Percentiles rank a stretch among this genome's conserved stretches.
phyloP scores from a whole-genome alignment of 2,329 filamentous ascomycete species.

The Arthrobotrys sphaeroides region DNA sequence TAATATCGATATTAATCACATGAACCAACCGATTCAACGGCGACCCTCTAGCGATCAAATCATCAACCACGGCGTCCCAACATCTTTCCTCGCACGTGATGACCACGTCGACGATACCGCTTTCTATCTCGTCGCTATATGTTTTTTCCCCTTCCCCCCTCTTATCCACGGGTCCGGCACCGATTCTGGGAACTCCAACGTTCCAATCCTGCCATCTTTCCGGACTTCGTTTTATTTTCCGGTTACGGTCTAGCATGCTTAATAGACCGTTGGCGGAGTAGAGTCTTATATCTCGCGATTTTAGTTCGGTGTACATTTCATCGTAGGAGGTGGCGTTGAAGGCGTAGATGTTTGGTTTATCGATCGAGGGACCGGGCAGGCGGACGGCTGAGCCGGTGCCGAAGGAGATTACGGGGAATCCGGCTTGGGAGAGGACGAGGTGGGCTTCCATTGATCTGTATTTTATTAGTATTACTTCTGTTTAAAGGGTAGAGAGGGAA shows the following conservation, averaged over 20 bases:
- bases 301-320: constrained; percentile 90
- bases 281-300: constrained; percentile 82
- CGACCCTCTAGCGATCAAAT: constrained; percentile 83
- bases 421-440: constrained; percentile 82
- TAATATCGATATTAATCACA: constrained; percentile 98
- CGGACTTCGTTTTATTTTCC: constrained; percentile 90
- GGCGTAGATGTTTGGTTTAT: constrained; percentile 94
- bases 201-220: constrained; percentile 99
- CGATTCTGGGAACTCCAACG: constrained; percentile 80
- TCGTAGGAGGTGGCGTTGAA: constrained; percentile 98
- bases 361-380: constrained; percentile 87
- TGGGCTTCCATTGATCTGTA: constrained; percentile 97
- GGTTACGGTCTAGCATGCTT: constrained; percentile 94
- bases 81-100: constrained; percentile 98
- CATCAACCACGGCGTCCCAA: constrained; percentile 95
- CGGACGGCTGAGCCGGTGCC: constrained; percentile 95
- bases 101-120: constrained; percentile 89
- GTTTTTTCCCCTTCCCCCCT: constrained; percentile 41
- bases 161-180: constrained; percentile 68
- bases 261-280: constrained; percentile 93
- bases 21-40: constrained; percentile 92
- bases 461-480: neutral
- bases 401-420: constrained; percentile 97
- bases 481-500: neutral
- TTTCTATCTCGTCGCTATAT: constrained; percentile 75